phyloP scores from a whole-genome alignment of 2,329 filamentous ascomycete species.

The Fusarium napiforme region DNA sequence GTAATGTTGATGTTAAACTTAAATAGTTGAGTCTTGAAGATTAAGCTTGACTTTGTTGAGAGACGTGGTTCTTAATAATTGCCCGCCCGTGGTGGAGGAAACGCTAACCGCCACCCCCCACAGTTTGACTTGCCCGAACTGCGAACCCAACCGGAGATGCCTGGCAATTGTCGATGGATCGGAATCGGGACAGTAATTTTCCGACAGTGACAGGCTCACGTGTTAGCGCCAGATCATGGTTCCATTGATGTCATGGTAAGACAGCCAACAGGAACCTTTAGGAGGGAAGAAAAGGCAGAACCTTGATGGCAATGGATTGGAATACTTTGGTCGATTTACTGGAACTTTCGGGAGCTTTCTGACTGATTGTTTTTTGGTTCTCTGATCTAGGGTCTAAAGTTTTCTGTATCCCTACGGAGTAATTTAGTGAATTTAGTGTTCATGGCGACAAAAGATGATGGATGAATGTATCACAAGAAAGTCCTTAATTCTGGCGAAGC shows the following conservation, averaged over 20 bases:
- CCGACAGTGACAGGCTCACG: slow-evolving; percentile 33
- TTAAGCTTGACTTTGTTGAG: slow-evolving; percentile 36
- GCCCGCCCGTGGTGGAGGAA: slow-evolving; percentile 22
- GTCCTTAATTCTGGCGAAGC: not conserved
- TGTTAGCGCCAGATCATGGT: slow-evolving; percentile 15
- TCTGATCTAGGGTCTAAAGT: not conserved
- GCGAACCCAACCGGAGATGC: slow-evolving; percentile 10
- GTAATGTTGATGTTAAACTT: slow-evolving; percentile 1
- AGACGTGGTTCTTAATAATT: slow-evolving; percentile 43
- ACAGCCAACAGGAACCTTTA: not conserved
- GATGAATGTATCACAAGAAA: not conserved
- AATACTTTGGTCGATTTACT: not conserved
- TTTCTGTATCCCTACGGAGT: not conserved
- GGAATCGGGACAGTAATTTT: slow-evolving; percentile 25
- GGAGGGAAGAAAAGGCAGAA: not conserved
- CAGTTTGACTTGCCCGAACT: slow-evolving; percentile 18
- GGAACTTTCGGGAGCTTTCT: not conserved
- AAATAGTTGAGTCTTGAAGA: slow-evolving; percentile 2
- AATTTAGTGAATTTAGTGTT: not conserved
- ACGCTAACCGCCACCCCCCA: slow-evolving; percentile 40
- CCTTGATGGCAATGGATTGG: not conserved
- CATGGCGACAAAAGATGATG: not conserved
- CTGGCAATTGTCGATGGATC: not conserved
- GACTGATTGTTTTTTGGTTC: fast-evolving
- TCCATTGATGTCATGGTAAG: slow-evolving; percentile 38